These are phyloP conservation scores for Chaetothyriales sp. DNA, from an alignment of 2,329 filamentous ascomycete genomes.

Conservation along the genomic window DNA sequence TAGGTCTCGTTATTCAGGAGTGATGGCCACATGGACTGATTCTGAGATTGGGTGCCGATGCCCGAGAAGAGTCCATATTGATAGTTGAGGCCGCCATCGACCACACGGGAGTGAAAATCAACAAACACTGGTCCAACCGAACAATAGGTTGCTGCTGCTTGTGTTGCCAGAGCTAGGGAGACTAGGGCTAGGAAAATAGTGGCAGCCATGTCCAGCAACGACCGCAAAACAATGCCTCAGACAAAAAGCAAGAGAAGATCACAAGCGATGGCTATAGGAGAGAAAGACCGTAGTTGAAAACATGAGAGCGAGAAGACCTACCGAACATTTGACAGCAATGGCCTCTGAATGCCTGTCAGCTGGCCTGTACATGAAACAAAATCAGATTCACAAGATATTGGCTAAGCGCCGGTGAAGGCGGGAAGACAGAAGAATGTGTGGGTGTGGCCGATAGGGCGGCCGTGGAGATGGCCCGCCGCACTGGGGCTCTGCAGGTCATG, in stretches of 20 bases:
- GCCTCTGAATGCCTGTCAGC: background rate
- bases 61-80: conserved; percentile 35
- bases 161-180: conserved; percentile 2
- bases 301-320: background rate
- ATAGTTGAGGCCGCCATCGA: conserved; percentile 26
- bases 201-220: conserved; percentile 2
- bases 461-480: background rate
- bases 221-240: background rate
- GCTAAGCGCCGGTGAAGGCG: background rate
- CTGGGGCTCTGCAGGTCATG: background rate
- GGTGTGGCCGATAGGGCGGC: too few relatives aligned
- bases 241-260: background rate
- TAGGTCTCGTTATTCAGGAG: conserved; percentile 30
- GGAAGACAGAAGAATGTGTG: too few relatives aligned
- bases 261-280: background rate
- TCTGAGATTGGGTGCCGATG: conserved; percentile 30
- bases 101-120: conserved; percentile 31
- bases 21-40: conserved; percentile 32
- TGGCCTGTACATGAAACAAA: background rate
- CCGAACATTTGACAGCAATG: conserved; percentile 1
- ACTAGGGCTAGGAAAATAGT: conserved; percentile 1
- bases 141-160: conserved; percentile 7
- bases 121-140: conserved; percentile 27
- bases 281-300: background rate
- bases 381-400: background rate